phyloP scores from a whole-genome alignment of 805 yeast genomes.

The Yamadazyma scolyti region DNA sequence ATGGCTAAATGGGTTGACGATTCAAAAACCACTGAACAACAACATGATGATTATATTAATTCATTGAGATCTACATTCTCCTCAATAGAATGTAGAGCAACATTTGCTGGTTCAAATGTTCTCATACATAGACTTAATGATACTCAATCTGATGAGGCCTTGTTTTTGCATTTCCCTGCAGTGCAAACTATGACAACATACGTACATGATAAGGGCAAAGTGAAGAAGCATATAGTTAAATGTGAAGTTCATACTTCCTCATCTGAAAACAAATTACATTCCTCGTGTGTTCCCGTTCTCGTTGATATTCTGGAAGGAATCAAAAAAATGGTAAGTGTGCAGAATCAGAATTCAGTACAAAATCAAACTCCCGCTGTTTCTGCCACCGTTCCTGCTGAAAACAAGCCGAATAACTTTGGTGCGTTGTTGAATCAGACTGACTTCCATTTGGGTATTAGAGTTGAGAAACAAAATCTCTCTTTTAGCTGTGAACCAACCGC shows the following conservation, averaged over 20 bases:
- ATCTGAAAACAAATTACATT: constrained; percentile 66
- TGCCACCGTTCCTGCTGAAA: not conserved
- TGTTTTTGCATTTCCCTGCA: constrained; percentile 73
- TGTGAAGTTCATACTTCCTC: constrained; percentile 59
- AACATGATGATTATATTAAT: constrained; percentile 11
- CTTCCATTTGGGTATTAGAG: constrained; percentile 55
- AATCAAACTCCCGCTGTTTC: not conserved
- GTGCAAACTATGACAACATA: constrained; percentile 58
- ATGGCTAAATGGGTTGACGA: constrained; percentile 12
- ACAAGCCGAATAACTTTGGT: constrained; percentile 14
- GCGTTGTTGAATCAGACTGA: constrained; percentile 52
- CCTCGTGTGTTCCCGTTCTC: constrained; percentile 78
- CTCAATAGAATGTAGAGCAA: constrained; percentile 49
- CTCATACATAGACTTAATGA: constrained; percentile 42
- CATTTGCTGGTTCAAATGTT: constrained; percentile 70
- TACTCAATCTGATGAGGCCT: constrained; percentile 39
- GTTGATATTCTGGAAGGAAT: constrained; percentile 52
- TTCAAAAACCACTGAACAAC: constrained; percentile 10
- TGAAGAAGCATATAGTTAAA: constrained; percentile 42
- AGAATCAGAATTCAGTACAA: constrained; percentile 2
- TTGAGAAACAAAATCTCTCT: constrained; percentile 71
- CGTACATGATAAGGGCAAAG: constrained; percentile 28
- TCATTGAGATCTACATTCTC: constrained; percentile 18
- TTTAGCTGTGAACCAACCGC: constrained; percentile 94
- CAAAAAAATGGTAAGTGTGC: constrained; percentile 40